Evolutionary conservation across 352 stramenopile genomes (phyloP).

Genomic region (Phytophthora multivora): DNA sequence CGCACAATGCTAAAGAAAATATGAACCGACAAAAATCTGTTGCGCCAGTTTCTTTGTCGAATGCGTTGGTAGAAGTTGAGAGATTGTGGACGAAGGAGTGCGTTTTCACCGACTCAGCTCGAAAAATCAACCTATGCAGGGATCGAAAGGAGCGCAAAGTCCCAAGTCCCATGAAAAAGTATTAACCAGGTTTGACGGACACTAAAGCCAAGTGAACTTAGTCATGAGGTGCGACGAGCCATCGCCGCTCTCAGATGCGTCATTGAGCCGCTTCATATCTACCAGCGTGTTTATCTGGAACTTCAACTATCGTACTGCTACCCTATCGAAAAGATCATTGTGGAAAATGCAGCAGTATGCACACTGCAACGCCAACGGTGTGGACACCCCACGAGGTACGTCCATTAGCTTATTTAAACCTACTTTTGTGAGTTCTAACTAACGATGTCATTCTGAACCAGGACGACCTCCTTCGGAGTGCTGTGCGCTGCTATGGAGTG

Average conservation of each 20-base stretch:
- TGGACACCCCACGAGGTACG: slow-evolving; percentile 24
- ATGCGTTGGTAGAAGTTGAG: not conserved
- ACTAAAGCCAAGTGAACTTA: too few species aligned
- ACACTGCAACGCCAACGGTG: not conserved
- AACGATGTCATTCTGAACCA: not conserved
- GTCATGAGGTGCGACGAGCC: too few species aligned
- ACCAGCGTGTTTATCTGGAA: too few species aligned
- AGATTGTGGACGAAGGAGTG: too few species aligned
- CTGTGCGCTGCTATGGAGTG: slow-evolving; percentile 10
- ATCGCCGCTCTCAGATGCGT: too few species aligned
- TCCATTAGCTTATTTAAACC: too few species aligned
- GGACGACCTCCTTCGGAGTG: slow-evolving; percentile 25
- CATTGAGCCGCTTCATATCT: too few species aligned
- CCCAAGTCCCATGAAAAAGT: too few species aligned
- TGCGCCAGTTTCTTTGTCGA: not conserved
- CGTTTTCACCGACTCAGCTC: too few species aligned
- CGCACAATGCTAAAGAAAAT: slow-evolving; percentile 7
- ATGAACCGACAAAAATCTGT: slow-evolving; percentile 1
- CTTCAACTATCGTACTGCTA: not conserved
- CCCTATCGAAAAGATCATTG: not conserved
- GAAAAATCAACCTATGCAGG: too few species aligned
- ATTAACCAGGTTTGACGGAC: too few species aligned
- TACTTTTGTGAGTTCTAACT: not conserved
- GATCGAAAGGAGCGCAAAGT: too few species aligned
- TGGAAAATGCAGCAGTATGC: not conserved